Evolutionary conservation across 768 basidiomycete species (phyloP).

Genomic region (Kwoniella heveanensis): DNA sequence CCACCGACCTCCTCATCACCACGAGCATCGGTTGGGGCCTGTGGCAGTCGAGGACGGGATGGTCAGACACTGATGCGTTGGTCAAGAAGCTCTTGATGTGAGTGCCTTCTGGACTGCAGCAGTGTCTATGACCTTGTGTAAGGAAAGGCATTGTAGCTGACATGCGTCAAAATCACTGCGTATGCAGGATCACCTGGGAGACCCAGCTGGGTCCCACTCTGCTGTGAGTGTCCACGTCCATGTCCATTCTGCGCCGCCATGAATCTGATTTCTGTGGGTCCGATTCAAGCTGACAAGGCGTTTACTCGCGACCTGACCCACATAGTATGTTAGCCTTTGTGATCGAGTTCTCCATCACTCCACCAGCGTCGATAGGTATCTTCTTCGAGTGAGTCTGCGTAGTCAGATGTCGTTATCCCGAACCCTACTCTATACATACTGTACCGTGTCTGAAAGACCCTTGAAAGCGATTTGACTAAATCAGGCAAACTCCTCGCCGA

Average conservation of each 20-base stretch:
- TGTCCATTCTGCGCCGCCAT: too few relatives aligned
- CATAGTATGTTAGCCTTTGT: slow-evolving; percentile 16
- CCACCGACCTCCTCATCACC: slow-evolving; percentile 13
- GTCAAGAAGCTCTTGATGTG: slow-evolving; percentile 17
- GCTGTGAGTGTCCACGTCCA: too few relatives aligned
- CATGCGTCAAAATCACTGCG: too few relatives aligned
- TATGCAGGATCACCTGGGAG: slow-evolving; percentile 16
- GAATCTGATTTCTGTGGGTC: too few relatives aligned
- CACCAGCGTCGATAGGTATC: slow-evolving; percentile 11
- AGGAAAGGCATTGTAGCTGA: too few relatives aligned
- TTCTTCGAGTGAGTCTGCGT: slow-evolving; percentile 23
- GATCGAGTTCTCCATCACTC: slow-evolving; percentile 27
- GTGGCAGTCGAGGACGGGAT: slow-evolving; percentile 17
- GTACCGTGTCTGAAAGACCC: too few relatives aligned
- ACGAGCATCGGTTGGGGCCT: slow-evolving; percentile 20
- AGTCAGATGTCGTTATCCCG: too few relatives aligned
- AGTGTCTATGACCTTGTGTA: too few relatives aligned
- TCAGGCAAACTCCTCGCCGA: neutral
- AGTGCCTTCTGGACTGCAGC: neutral
- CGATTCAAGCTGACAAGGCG: too few relatives aligned
- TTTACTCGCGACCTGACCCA: too few relatives aligned
- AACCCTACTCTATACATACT: too few relatives aligned
- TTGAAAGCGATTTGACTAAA: too few relatives aligned
- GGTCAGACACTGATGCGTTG: slow-evolving; percentile 15
- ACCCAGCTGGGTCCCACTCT: slow-evolving; percentile 21